Conservation (phyloP, 2,329 filamentous ascomycete species). For the Penicillium aurantiogriseum region DNA sequence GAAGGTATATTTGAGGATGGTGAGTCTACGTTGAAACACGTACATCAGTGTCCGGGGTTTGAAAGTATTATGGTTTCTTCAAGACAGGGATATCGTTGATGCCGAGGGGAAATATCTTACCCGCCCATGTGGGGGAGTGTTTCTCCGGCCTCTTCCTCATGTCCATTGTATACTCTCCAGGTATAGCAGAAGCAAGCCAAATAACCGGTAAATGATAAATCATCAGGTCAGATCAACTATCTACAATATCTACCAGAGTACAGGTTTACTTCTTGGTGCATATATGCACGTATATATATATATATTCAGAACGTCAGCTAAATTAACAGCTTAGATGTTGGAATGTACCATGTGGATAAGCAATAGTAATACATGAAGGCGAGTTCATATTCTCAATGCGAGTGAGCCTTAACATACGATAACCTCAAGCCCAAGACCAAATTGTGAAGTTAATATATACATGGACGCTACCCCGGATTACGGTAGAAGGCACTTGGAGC, state of each 20-base stretch:
- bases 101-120: constrained; percentile 6
- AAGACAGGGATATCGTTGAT: not conserved
- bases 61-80: not conserved
- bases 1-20: not conserved
- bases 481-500: not conserved
- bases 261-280: not conserved
- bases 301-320: not conserved
- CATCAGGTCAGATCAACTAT: not conserved
- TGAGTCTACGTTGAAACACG: not conserved
- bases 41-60: not conserved
- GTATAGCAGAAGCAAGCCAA: not conserved
- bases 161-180: too few relatives aligned
- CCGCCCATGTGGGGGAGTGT: constrained; percentile 5
- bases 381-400: not conserved
- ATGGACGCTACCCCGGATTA: not conserved
- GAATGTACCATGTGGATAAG: not conserved
- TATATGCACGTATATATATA: not conserved
- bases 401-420: not conserved
- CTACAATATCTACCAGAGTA: not conserved
- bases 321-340: not conserved
- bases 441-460: not conserved
- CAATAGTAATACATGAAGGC: not conserved
- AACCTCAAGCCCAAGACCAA: not conserved
- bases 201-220: not conserved
- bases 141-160: constrained; percentile 1